Percentiles rank a stretch among this genome's conserved stretches.
Evolutionary conservation across 179 eudicot species (phyloP).

Genomic region (Spergularia azorica): DNA sequence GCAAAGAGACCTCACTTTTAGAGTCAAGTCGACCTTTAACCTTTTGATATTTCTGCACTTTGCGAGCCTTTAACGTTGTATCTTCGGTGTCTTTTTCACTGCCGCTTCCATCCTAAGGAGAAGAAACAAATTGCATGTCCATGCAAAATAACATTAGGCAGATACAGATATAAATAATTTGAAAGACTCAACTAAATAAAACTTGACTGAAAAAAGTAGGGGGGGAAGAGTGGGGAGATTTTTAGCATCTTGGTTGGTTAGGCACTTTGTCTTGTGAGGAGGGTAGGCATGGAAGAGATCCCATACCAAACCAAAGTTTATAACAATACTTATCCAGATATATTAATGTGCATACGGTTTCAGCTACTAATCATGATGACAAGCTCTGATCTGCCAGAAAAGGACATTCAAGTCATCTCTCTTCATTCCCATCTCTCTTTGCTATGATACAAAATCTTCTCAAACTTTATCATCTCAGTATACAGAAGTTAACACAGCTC

Average conservation of each 20-base stretch:
- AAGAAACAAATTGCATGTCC: conserved; percentile 4
- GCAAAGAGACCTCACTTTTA: conserved; percentile 27
- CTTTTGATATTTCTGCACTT: conserved; percentile 58
- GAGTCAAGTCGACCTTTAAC: conserved; percentile 42
- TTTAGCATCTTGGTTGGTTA: no score
- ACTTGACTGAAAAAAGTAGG: no score
- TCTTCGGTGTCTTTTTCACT: conserved; percentile 71
- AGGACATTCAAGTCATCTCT: no score
- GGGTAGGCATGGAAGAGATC: background rate
- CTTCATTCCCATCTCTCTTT: background rate
- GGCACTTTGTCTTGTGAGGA: no score
- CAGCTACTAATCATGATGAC: background rate
- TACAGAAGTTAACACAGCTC: background rate
- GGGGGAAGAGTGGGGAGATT: no score
- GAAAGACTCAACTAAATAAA: no score
- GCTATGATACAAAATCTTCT: background rate
- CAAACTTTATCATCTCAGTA: background rate
- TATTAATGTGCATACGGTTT: background rate
- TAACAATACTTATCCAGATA: background rate
- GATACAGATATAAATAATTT: no score
- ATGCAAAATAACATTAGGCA: no score
- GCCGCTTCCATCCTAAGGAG: conserved; percentile 72
- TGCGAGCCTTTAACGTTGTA: conserved; percentile 44
- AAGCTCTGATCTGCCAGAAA: background rate
- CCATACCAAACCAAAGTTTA: background rate